These are phyloP conservation scores for Achaetomiella virescens DNA, from an alignment of 495 filamentous ascomycete genomes.

Conservation along the genomic window DNA sequence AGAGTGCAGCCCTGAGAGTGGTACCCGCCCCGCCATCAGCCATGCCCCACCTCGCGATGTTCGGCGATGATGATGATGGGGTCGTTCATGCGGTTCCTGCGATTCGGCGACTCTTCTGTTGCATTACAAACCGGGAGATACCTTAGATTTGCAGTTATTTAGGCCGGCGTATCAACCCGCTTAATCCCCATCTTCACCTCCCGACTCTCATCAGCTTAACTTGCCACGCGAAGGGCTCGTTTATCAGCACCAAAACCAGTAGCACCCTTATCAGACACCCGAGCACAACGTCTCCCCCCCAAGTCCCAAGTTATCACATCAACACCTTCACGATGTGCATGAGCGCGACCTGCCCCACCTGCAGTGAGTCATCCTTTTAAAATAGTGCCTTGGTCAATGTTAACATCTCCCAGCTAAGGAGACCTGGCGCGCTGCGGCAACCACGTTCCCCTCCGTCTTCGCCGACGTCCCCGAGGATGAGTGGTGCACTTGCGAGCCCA, in stretches of 20 bases:
- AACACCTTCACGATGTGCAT: conserved; percentile 33
- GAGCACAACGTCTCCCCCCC: neutral
- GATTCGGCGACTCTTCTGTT: neutral
- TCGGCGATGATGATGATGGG: conserved; percentile 11
- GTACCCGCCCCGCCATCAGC: neutral
- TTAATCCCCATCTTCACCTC: no score
- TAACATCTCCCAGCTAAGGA: conserved; percentile 47
- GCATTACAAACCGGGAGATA: neutral
- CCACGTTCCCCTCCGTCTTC: conserved; percentile 59
- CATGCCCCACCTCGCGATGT: neutral
- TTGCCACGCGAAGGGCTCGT: no score
- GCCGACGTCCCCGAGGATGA: conserved; percentile 47
- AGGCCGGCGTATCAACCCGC: no score
- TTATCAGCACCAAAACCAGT: neutral
- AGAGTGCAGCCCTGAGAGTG: neutral
- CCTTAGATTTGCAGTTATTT: neutral
- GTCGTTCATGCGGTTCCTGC: neutral
- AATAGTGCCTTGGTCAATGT: neutral
- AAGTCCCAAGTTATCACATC: neutral
- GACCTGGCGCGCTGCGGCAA: conserved; percentile 60
- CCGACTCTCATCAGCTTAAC: no score
- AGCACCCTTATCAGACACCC: neutral
- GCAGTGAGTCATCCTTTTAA: conserved; percentile 25
- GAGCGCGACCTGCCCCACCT: conserved; percentile 34
- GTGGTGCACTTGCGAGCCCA: conserved; percentile 57